Conservation (phyloP, 2,329 filamentous ascomycete species). For the Paraphaeosphaeria minitans region DNA sequence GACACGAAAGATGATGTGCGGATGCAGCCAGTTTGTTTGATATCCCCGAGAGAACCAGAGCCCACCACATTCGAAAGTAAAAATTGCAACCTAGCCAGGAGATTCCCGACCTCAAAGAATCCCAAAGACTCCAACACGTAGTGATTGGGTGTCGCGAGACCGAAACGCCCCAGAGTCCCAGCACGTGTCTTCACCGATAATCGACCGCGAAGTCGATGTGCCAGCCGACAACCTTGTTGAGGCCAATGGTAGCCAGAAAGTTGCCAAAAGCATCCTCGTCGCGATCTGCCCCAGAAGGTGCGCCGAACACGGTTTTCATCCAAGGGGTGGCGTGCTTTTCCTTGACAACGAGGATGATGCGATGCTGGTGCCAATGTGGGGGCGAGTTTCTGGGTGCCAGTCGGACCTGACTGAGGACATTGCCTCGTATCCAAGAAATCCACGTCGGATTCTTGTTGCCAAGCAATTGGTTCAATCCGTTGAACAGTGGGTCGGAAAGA, state of each 20-base stretch:
- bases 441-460: conserved; percentile 21
- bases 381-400: background rate
- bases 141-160: background rate
- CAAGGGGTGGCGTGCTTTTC: conserved; percentile 2
- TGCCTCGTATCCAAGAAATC: conserved; percentile 17
- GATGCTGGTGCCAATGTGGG: background rate
- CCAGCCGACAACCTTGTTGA: conserved; percentile 9
- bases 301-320: conserved; percentile 14
- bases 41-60: background rate
- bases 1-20: background rate
- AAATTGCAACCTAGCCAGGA: background rate
- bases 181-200: conserved; percentile 17
- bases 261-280: background rate
- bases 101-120: background rate
- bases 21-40: background rate
- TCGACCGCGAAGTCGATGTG: conserved; percentile 18
- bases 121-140: background rate
- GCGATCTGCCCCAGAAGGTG: background rate
- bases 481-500: background rate
- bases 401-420: background rate
- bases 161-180: background rate
- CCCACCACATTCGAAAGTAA: background rate
- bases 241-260: conserved; percentile 10
- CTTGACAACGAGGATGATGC: conserved; percentile 19
- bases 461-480: conserved; percentile 18